Evolutionary conservation across 176 grass and related monocot species (phyloP).

Genomic region (Pontederia paniculata): DNA sequence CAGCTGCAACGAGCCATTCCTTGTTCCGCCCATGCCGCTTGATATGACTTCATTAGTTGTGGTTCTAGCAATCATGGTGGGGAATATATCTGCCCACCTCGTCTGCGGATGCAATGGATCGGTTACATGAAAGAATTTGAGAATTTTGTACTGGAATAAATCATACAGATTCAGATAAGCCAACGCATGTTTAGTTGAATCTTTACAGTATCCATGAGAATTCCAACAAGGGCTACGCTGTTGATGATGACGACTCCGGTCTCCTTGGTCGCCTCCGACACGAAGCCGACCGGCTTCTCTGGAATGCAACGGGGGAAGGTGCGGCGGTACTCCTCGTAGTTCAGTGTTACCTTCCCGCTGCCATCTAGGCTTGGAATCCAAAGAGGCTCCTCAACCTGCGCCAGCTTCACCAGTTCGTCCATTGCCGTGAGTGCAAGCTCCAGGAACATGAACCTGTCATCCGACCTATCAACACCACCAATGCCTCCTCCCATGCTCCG

Average conservation of each 20-base stretch:
- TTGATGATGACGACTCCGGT: constrained; percentile 51
- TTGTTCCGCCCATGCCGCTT: constrained; percentile 67
- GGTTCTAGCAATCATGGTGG: constrained; percentile 62
- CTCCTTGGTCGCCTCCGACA: constrained; percentile 71
- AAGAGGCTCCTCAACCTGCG: constrained; percentile 69
- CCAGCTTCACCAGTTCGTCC: constrained; percentile 76
- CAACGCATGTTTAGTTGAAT: not conserved
- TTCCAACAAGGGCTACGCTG: constrained; percentile 64
- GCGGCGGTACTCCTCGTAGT: constrained; percentile 64
- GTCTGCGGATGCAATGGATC: constrained; percentile 10
- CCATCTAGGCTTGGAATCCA: constrained; percentile 35
- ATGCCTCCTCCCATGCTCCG: constrained; percentile 16
- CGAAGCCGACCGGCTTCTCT: constrained; percentile 32
- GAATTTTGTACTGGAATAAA: no score
- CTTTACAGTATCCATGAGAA: constrained; percentile 69
- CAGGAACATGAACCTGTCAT: constrained; percentile 51
- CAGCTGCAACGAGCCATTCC: constrained; percentile 77
- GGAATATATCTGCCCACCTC: constrained; percentile 88
- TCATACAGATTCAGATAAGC: not conserved
- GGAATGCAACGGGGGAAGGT: constrained; percentile 38
- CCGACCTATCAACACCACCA: not conserved
- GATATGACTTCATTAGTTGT: constrained; percentile 70
- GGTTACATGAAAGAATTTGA: not conserved
- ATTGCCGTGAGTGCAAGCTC: constrained; percentile 77
- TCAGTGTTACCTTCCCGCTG: constrained; percentile 30